Base-by-base conservation (phyloP, 495 filamentous ascomycete genomes). In the Penicillium desertorum region DNA sequence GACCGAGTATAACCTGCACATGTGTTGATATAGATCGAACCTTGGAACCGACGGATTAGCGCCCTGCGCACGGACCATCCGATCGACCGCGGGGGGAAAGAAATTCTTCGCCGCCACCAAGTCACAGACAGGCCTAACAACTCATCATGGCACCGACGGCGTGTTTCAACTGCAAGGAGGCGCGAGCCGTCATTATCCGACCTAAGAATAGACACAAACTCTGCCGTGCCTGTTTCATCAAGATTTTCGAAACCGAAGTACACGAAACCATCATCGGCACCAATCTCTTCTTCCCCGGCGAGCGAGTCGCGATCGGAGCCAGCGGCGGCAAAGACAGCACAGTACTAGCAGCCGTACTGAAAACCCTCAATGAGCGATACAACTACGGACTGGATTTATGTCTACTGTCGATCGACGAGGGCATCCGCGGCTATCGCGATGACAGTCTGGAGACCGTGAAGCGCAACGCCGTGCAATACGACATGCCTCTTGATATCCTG, bases 301-400 rank as follows among this genome's bases (percentile, higher is more conserved):
- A 97, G 70, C 86, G 85, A 51, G 81, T 98, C 27, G 94, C 94
- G 22, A 96, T 98, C 69, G 94, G 94, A 45, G 94, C 94, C 34
- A 97, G 93, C 2, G 94, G 94, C 43, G 94, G 94, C 60, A 98
- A 98, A 76, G 94, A 98, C 74, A 96, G 91, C 57, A 98, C 94
- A 0, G 94, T 98, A 3, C 83, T 98, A 5, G 95, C 94, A 20
- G 92, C 90, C 0, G 92, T 98, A 5, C 80, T 98, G 43, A 97
- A 96, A 70, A 98, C 92, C 0, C 80, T 98, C 3, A 97, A 98
- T 63, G 88, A 94, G 62, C 85, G 94, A 8, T 81, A 98, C 66
- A 76, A 85, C 56, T 98, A 97, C 68, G 91, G 90, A 1, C 80
- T 98, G 9, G 82, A 96, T 22, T 82, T 98, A 3, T 80, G 93